These are phyloP conservation scores for Phylloporus scabripes DNA, from an alignment of 768 basidiomycete species.

Conservation along the genomic window DNA sequence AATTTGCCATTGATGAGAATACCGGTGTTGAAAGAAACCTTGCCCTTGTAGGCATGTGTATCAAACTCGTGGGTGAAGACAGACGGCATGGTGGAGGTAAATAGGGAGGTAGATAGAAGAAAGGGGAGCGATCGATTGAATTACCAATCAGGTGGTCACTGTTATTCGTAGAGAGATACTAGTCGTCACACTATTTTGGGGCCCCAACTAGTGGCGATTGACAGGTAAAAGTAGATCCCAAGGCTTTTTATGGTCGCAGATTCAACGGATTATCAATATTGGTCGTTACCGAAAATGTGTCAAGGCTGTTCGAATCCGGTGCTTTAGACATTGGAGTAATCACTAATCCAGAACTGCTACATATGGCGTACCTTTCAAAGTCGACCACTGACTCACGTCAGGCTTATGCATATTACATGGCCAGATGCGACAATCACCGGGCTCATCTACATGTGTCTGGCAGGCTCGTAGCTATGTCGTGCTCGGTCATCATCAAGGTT, in stretches of 20 bases:
- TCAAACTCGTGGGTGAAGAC: constrained; percentile 48
- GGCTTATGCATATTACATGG: not conserved
- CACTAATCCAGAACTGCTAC: no score
- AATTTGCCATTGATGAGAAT: constrained; percentile 71
- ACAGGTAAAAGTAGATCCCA: not conserved
- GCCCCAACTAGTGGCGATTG: no score
- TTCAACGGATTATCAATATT: not conserved
- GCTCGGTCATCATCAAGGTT: not conserved
- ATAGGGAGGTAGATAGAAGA: constrained; percentile 16
- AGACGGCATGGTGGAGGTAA: constrained; percentile 33
- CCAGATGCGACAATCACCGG: not conserved
- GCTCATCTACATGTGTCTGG: not conserved
- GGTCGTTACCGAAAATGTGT: not conserved
- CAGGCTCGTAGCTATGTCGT: not conserved
- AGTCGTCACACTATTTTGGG: not conserved
- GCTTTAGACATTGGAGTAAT: not conserved
- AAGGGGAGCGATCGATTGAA: not conserved
- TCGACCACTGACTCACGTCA: not conserved
- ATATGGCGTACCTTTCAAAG: not conserved
- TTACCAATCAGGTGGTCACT: not conserved
- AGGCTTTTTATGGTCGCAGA: not conserved
- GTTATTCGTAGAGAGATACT: not conserved
- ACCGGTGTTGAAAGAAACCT: constrained; percentile 52
- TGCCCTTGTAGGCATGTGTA: constrained; percentile 53
- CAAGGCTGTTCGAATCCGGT: not conserved